phyloP scores from a whole-genome alignment of 2,329 filamentous ascomycete species.

The Talaromyces sp. region DNA sequence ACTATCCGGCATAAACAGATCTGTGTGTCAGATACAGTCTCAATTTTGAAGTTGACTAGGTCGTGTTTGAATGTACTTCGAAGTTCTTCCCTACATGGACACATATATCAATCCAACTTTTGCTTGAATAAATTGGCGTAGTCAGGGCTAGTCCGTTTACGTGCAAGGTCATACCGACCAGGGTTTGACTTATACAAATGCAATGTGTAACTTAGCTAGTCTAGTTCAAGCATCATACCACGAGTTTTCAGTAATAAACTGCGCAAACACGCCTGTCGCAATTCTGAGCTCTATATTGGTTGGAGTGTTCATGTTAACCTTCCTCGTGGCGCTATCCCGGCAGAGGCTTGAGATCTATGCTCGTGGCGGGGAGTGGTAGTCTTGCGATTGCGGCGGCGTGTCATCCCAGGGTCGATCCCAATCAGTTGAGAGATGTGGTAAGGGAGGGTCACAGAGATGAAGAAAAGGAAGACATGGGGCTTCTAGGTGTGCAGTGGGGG shows the following conservation, averaged over 20 bases:
- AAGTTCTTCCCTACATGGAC: background rate
- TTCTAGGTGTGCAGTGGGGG: background rate
- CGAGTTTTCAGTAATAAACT: background rate
- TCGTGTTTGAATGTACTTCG: background rate
- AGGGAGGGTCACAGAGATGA: background rate
- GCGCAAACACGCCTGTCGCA: background rate
- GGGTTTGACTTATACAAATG: background rate
- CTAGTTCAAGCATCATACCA: background rate
- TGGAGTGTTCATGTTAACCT: background rate
- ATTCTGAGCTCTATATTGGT: background rate
- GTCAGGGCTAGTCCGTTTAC: background rate
- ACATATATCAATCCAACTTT: background rate
- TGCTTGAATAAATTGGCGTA: no score
- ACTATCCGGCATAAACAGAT: background rate
- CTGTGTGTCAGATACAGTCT: background rate
- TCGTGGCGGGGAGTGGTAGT: background rate
- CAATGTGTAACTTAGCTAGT: background rate
- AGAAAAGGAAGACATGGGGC: background rate
- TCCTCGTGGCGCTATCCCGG: background rate
- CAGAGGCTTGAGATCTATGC: background rate
- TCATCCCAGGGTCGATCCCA: background rate
- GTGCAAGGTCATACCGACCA: background rate
- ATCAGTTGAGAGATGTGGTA: background rate
- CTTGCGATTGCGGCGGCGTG: background rate
- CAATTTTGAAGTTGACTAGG: background rate